phyloP scores from a whole-genome alignment of 2,329 filamentous ascomycete genomes.

The Alternaria brassicicola region DNA sequence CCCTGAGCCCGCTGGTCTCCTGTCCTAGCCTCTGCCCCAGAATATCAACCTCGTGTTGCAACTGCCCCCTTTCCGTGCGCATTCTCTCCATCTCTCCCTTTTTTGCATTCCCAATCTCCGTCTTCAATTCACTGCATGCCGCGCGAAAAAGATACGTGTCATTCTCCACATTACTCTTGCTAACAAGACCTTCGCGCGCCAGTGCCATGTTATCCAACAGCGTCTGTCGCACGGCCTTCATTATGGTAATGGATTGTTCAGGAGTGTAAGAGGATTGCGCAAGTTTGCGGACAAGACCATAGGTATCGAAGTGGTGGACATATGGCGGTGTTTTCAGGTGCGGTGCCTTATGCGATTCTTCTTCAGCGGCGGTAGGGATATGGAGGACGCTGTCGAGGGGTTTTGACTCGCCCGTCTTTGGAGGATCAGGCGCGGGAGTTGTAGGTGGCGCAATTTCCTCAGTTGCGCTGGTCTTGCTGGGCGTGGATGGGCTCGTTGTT shows the following conservation, averaged over 20 bases:
- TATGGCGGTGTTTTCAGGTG: constrained; percentile 78
- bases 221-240: constrained; percentile 87
- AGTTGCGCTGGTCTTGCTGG: constrained; percentile 15
- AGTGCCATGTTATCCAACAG: constrained; percentile 80
- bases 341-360: constrained; percentile 60
- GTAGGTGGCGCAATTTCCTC: constrained; percentile 17
- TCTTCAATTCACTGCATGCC: constrained; percentile 88
- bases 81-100: constrained; percentile 79
- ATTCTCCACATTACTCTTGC: constrained; percentile 93
- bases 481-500: constrained; percentile 21
- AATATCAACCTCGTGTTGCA: constrained; percentile 97
- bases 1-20: constrained; percentile 79
- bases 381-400: constrained; percentile 51
- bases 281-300: constrained; percentile 82
- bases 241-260: constrained; percentile 78
- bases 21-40: constrained; percentile 83
- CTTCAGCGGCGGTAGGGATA: constrained; percentile 48
- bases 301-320: constrained; percentile 96
- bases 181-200: constrained; percentile 79
- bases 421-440: constrained; percentile 27
- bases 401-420: constrained; percentile 36
- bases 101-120: constrained; percentile 81
- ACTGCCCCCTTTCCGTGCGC: constrained; percentile 78
- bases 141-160: constrained; percentile 93
- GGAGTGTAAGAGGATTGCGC: constrained; percentile 72